Evolutionary conservation across 177 flowering plant genomes (phyloP).

Genomic region (Vitis hybrid): DNA sequence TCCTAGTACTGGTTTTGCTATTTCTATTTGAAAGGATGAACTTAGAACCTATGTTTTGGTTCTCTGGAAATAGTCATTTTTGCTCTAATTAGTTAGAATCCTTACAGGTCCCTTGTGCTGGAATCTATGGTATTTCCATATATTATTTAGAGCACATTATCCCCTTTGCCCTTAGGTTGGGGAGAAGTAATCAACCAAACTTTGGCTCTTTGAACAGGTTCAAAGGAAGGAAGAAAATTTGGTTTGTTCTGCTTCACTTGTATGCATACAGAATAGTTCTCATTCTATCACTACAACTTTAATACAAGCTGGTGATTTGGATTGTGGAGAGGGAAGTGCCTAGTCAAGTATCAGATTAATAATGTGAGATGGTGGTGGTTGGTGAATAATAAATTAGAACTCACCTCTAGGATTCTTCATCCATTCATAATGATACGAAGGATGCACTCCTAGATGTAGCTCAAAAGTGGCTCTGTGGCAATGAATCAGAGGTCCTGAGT

Average conservation of each 20-base stretch:
- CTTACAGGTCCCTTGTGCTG: background rate
- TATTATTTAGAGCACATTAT: background rate
- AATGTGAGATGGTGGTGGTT: no score
- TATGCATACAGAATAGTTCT: background rate
- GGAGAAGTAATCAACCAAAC: background rate
- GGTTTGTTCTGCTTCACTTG: background rate
- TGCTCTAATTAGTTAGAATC: background rate
- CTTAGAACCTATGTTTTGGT: background rate
- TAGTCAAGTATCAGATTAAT: no score
- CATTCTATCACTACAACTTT: background rate
- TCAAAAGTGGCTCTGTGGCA: no score
- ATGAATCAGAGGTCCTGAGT: no score
- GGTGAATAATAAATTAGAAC: no score
- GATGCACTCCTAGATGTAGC: no score
- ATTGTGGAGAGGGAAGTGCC: background rate
- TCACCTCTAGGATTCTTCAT: no score
- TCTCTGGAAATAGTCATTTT: background rate
- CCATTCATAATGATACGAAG: no score
- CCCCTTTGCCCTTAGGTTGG: background rate
- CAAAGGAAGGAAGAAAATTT: background rate
- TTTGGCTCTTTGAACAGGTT: background rate
- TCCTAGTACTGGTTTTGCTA: no score
- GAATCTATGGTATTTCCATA: background rate
- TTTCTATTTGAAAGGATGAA: no score
- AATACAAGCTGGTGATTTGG: no score